Base-by-base conservation (phyloP, 2,329 filamentous ascomycete genomes). In the Hypomyces rosellus region DNA sequence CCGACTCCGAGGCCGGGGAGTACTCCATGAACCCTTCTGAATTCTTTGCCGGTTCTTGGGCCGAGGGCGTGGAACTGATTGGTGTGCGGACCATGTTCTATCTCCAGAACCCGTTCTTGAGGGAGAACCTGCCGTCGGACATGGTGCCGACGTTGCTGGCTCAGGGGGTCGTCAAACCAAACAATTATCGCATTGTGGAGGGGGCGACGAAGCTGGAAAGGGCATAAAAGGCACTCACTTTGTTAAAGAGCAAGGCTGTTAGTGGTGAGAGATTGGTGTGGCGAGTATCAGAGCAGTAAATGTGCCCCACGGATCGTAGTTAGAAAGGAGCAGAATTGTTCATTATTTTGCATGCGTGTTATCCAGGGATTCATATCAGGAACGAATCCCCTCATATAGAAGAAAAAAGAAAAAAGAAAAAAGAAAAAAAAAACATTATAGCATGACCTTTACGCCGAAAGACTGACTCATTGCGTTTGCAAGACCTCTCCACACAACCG, bases 31-130 rank as follows among this genome's bases (percentile, higher is more conserved):
- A 81, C 45, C 73, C 73, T 1, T 42, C 55, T n/a, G 64, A 64
- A 7, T 67, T 63, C 11, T 68, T 72, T 6, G 39, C 52, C 1
- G 68, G 59, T 0, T 56, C 69, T 34, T 84, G 80, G 80, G 67
- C 66, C 3, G 68, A 76, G 3, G 80, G 76, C 0, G 79, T 83
- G 1, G 62, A 72, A 9, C 65, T 72, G 3, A 67, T 65, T 16
- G 81, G 81, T 4, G 80, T 83, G 7, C 80, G 62, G 9, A 64
- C 62, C 2, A 62, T 64, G 34, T 59, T 60, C 42, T 65, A 65
- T 44, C 55, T 64, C 13, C 48, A 82, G 74, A 81, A 84, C 54
- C 67, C 74, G 14, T 71, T 77, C 40, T 77, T 81, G 64, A 78
- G 74, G 52, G 64, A 80, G 43, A 72, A 77, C 45, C 62, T 81